Percentiles rank a stretch among this genome's conserved stretches.
These are phyloP conservation scores for Colletotrichum musicola DNA, from an alignment of 2,329 filamentous ascomycete genomes.

Conservation along the genomic window DNA sequence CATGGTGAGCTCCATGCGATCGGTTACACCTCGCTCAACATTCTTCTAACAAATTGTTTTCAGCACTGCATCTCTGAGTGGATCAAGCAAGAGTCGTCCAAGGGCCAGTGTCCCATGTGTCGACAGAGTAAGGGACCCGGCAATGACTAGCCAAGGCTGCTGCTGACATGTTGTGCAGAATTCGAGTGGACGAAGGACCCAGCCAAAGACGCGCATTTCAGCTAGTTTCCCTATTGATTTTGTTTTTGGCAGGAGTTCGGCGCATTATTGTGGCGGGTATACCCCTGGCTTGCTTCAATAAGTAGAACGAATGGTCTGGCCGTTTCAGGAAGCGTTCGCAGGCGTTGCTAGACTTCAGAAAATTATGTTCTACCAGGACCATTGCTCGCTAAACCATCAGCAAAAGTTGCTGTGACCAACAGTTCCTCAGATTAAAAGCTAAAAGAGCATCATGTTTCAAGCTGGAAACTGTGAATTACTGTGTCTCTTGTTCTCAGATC, in stretches of 20 bases:
- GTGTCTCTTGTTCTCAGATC: no score
- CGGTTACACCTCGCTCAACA: slow-evolving; percentile 14
- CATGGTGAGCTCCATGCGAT: slow-evolving; percentile 74
- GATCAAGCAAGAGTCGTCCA: slow-evolving; percentile 94
- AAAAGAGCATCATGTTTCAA: no score
- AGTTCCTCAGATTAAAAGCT: no score
- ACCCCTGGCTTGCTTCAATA: slow-evolving; percentile 9
- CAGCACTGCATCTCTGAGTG: slow-evolving; percentile 96
- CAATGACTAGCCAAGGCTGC: neutral
- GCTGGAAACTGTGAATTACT: no score
- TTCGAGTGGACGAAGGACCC: slow-evolving; percentile 57
- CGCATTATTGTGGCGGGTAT: slow-evolving; percentile 22
- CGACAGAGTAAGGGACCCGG: slow-evolving; percentile 78
- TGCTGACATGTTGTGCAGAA: slow-evolving; percentile 43
- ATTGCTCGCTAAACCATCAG: no score
- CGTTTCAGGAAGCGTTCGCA: neutral
- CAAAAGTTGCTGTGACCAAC: no score
- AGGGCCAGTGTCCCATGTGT: slow-evolving; percentile 98
- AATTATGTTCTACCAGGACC: neutral
- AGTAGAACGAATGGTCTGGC: neutral
- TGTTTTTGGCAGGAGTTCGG: slow-evolving; percentile 28
- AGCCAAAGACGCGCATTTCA: slow-evolving; percentile 46
- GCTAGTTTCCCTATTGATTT: slow-evolving; percentile 29
- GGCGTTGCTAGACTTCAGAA: neutral
- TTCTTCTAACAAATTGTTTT: slow-evolving; percentile 36